Evolutionary conservation across 495 filamentous ascomycete genomes (phyloP).

Genomic region (Penicillium bialowiezense): DNA sequence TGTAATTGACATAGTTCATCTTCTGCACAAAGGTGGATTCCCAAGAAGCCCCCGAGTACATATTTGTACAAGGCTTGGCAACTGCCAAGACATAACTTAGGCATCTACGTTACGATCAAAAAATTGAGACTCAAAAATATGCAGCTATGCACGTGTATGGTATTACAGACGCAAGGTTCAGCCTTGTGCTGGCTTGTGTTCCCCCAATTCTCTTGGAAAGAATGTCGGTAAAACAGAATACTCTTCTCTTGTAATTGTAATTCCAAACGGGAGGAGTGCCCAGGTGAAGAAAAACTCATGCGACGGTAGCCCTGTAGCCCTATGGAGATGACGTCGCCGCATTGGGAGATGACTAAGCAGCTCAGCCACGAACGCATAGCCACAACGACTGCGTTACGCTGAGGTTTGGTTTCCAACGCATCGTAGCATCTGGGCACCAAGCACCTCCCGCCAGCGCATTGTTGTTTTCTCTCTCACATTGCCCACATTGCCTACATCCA

Average conservation of each 20-base stretch:
- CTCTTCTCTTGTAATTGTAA: no score
- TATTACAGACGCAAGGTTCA: not conserved
- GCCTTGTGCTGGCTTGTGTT: not conserved
- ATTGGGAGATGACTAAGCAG: constrained; percentile 17
- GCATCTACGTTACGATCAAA: constrained; percentile 1
- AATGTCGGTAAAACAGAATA: not conserved
- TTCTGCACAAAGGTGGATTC: not conserved
- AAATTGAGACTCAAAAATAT: not conserved
- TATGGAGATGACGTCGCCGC: constrained; percentile 24
- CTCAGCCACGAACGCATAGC: constrained; percentile 9
- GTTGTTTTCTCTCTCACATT: not conserved
- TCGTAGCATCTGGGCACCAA: not conserved
- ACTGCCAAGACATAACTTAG: constrained; percentile 6
- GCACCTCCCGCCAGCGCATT: no score
- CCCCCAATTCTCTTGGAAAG: not conserved
- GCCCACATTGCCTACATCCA: no score
- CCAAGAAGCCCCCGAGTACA: not conserved
- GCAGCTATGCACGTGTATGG: constrained; percentile 1
- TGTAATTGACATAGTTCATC: not conserved
- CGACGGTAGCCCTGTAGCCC: not conserved
- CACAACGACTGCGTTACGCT: not conserved
- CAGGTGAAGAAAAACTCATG: no score
- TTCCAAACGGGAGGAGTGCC: no score
- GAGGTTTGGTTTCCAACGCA: not conserved
- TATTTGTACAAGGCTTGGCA: not conserved